Evolutionary conservation across 805 yeast species (phyloP), one percentile per base, ranked within the genome.

Genomic region (Tetrapisispora pingtungensis): DNA sequence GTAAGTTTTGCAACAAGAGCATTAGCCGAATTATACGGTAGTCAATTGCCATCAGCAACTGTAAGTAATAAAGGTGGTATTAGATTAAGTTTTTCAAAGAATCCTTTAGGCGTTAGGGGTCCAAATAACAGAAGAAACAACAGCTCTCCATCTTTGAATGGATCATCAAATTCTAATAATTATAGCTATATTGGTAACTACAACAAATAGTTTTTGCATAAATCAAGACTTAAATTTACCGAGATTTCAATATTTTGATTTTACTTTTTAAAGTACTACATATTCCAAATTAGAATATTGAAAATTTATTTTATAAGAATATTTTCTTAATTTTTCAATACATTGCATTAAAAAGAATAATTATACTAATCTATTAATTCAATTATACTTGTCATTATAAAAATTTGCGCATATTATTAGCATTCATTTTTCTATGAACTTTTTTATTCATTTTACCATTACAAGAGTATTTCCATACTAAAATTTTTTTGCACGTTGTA

Each of bases 71-170:
- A 93, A 62, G 97, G 97, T 33, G 98, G 98, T 24, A 90, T 93
- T 44, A 74, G 98, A 47, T 72, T 93, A 47, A 84, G 96, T 43
- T 93, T 89, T 60, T 86, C 96, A 36, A 93, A 93, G 67, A 93
- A 93, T 62, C 98, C 98, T 18, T 74, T 93, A 53, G 98, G 98
- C 34, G 98, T 93, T 3, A 78, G 98, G 54, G 95, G 96, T 4
- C 75, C 71, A 36, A 70, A 70, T 24, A 71, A 65, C 51, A 64
- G 71, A 59, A 64, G 73, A 56, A 64, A 66, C 33, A 67, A 66
- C 33, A 50, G 49, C 41, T 42, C 44, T 46, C 47, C 41, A 19
- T 28, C 28, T 3, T 31, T 42, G 14, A 42, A 42, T 18, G 32
- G 37, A 7, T 24, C 30, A 26, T 35, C 40, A 13, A 41, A 17